phyloP scores from a whole-genome alignment of 306 rosid genomes.

The Fragaria vesca region DNA sequence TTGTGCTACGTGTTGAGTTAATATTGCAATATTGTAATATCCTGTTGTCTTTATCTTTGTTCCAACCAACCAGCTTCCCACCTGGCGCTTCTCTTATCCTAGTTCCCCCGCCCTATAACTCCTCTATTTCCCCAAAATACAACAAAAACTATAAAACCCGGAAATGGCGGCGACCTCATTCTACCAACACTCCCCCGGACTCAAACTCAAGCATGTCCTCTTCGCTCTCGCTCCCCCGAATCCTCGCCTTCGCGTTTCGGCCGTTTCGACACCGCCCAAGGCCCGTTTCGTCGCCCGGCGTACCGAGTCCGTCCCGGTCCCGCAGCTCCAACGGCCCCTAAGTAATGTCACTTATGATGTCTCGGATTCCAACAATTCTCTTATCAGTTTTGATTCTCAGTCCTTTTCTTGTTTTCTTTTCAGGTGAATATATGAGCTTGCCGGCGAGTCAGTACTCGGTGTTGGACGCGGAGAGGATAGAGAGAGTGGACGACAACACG shows the following conservation, averaged over 20 bases:
- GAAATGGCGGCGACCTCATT: constrained; percentile 57
- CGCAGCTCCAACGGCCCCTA: constrained; percentile 76
- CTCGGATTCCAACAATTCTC: not conserved
- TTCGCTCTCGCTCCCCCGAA: constrained; percentile 14
- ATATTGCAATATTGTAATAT: no score
- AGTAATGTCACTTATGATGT: constrained; percentile 49
- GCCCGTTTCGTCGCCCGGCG: constrained; percentile 81
- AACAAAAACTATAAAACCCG: no score
- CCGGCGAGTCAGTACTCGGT: constrained; percentile 98
- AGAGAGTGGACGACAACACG: constrained; percentile 77
- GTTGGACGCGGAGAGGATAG: constrained; percentile 95
- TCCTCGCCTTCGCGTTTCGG: constrained; percentile 54
- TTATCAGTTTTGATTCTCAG: not conserved
- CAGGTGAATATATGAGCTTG: constrained; percentile 87
- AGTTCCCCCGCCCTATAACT: no score
- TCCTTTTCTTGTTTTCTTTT: constrained; percentile 2
- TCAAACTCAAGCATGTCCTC: constrained; percentile 12
- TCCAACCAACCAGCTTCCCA: no score
- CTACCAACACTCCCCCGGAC: not conserved
- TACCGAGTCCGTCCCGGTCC: constrained; percentile 60
- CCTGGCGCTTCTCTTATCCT: no score
- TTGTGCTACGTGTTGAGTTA: no score
- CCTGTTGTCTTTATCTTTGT: no score
- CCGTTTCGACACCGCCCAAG: constrained; percentile 40
- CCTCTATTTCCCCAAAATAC: no score